These are phyloP conservation scores for Spatholobus suberectus DNA, from an alignment of 306 rosid species.

Conservation along the genomic window DNA sequence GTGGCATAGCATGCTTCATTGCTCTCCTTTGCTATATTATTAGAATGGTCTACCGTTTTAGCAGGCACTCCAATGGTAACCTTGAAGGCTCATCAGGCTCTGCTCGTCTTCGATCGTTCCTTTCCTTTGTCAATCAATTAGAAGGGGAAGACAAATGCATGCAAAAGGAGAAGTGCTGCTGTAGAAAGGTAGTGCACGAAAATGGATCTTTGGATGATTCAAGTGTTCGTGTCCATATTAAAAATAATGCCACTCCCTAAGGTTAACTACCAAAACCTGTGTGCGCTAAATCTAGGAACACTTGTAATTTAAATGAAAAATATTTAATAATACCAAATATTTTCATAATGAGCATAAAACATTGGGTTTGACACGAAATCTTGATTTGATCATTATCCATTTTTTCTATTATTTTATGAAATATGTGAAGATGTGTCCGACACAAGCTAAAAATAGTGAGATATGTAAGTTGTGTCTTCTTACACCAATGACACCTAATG, in stretches of 20 bases:
- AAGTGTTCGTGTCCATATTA: background rate
- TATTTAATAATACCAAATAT: background rate
- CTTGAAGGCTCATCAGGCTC: conserved; percentile 39
- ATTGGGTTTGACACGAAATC: background rate
- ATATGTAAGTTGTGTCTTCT: no score
- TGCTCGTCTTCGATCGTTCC: conserved; percentile 57
- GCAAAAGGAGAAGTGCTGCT: conserved; percentile 47
- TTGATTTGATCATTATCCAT: background rate
- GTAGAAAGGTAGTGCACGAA: conserved; percentile 33
- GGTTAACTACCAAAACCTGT: background rate
- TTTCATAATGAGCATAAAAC: background rate
- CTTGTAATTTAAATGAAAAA: background rate
- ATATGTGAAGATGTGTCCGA: background rate
- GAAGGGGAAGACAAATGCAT: conserved; percentile 48
- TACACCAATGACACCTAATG: no score
- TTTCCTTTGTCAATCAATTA: conserved; percentile 67
- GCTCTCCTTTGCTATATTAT: conserved; percentile 59
- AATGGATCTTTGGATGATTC: conserved; percentile 25
- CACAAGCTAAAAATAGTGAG: no score
- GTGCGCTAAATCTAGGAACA: background rate
- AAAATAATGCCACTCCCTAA: background rate
- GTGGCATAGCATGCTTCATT: conserved; percentile 67
- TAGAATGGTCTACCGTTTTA: conserved; percentile 57
- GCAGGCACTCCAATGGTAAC: conserved; percentile 28
- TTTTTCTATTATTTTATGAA: background rate